These are phyloP conservation scores for Populus euphratica DNA, from an alignment of 345 rosid genomes.

Conservation along the genomic window DNA sequence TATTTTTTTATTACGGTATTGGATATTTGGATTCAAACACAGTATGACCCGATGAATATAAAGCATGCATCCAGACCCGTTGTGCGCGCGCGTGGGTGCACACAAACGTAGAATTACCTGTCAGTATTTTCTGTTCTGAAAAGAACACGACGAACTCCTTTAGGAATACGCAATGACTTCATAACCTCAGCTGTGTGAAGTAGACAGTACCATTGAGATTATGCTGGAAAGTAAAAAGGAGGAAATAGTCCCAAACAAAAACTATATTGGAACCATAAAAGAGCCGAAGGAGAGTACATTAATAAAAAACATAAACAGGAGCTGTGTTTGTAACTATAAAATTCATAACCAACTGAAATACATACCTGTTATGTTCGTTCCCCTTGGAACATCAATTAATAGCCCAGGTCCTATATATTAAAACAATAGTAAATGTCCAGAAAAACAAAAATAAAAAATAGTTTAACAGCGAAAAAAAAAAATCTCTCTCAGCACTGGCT, in stretches of 20 bases:
- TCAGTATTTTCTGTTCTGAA: conserved; percentile 87
- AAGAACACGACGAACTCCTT: conserved; percentile 75
- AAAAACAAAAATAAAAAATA: too few relatives aligned
- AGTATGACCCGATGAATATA: too few relatives aligned
- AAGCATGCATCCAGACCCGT: background rate
- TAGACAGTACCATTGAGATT: background rate
- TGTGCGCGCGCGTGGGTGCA: too few relatives aligned
- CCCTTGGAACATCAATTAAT: conserved; percentile 61
- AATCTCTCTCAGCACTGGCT: too few relatives aligned
- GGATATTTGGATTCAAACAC: too few relatives aligned
- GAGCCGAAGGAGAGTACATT: background rate
- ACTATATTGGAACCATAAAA: background rate
- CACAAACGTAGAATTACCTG: conserved; percentile 32
- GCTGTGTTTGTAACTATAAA: background rate
- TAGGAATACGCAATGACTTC: conserved; percentile 73
- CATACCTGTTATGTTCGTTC: conserved; percentile 66
- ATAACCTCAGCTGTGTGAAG: conserved; percentile 63
- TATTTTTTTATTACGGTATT: too few relatives aligned
- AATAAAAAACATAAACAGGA: too few relatives aligned
- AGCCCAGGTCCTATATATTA: conserved; percentile 42
- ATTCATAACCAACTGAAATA: background rate
- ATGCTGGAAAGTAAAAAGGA: too few relatives aligned
- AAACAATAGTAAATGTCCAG: background rate
- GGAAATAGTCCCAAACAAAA: too few relatives aligned
- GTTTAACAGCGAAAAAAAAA: too few relatives aligned